A percentile compares a stretch with the other conserved stretches of the same genome.
These are phyloP conservation scores for Thielaviopsis populi DNA, from an alignment of 2,329 filamentous ascomycete genomes.

Conservation along the genomic window DNA sequence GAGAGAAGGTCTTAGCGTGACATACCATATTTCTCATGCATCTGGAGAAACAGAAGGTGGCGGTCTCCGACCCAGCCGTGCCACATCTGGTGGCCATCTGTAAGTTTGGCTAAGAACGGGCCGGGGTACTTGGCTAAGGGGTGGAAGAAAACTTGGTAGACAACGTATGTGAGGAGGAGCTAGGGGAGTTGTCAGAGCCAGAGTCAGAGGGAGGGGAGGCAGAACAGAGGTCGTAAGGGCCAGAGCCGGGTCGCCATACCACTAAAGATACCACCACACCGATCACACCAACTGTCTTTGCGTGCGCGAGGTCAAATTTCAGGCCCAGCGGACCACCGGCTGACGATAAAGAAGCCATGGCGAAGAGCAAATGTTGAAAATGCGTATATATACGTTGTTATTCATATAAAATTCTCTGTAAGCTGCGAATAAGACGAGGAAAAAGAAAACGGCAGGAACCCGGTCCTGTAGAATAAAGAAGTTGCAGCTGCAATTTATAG, in stretches of 20 bases:
- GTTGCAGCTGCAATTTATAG: not conserved
- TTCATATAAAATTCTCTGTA: too few species aligned
- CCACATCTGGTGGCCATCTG: constrained; percentile 52
- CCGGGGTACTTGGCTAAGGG: constrained; percentile 51
- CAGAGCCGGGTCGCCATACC: not conserved
- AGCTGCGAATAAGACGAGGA: not conserved
- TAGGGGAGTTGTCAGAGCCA: not conserved
- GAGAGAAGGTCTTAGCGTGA: constrained; percentile 12
- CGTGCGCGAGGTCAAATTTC: not conserved
- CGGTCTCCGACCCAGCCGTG: constrained; percentile 61
- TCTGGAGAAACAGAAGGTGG: constrained; percentile 55
- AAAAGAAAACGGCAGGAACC: not conserved
- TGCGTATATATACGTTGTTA: not conserved
- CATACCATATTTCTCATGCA: constrained; percentile 56
- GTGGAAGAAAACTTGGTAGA: constrained; percentile 49
- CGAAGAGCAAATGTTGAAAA: not conserved
- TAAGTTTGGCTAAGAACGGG: constrained; percentile 46
- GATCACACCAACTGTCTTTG: not conserved
- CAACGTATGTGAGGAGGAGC: constrained; percentile 25
- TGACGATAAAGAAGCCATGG: not conserved
- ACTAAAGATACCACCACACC: not conserved
- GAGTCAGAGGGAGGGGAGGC: not conserved
- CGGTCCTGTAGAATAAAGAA: not conserved
- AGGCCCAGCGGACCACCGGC: not conserved
- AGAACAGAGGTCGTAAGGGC: not conserved